phyloP scores from a whole-genome alignment of 1,284 basidiomycete species.

The Mycena sp. region DNA sequence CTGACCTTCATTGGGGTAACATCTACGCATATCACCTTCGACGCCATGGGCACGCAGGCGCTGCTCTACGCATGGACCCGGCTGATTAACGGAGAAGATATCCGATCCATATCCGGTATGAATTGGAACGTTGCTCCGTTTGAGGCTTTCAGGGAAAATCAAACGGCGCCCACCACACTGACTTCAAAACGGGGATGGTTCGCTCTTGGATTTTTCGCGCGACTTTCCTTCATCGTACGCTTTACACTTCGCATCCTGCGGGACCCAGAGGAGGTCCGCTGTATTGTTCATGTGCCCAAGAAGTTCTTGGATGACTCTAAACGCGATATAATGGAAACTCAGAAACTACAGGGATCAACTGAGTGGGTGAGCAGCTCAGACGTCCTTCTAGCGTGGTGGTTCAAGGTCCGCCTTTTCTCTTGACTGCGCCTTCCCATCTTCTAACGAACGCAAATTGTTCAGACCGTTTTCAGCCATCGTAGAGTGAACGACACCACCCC shows the following conservation, averaged over 20 bases:
- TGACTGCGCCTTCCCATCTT: no score
- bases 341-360: background rate
- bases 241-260: background rate
- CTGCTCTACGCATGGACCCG: background rate
- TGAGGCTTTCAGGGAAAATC: background rate
- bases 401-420: background rate
- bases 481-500: background rate
- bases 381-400: slow-evolving; percentile 5
- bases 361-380: slow-evolving; percentile 7
- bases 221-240: no score
- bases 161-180: background rate
- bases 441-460: background rate
- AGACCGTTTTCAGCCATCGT: background rate
- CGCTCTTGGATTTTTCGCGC: background rate
- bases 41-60: background rate
- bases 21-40: background rate
- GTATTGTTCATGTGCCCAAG: background rate
- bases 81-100: background rate
- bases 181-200: background rate
- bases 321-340: background rate
- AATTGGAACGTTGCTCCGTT: background rate
- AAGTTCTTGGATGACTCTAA: background rate
- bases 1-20: background rate
- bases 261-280: background rate
- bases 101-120: background rate